These are phyloP conservation scores for Cryphonectria radicalis DNA, from an alignment of 2,329 filamentous ascomycete genomes.

Conservation along the genomic window DNA sequence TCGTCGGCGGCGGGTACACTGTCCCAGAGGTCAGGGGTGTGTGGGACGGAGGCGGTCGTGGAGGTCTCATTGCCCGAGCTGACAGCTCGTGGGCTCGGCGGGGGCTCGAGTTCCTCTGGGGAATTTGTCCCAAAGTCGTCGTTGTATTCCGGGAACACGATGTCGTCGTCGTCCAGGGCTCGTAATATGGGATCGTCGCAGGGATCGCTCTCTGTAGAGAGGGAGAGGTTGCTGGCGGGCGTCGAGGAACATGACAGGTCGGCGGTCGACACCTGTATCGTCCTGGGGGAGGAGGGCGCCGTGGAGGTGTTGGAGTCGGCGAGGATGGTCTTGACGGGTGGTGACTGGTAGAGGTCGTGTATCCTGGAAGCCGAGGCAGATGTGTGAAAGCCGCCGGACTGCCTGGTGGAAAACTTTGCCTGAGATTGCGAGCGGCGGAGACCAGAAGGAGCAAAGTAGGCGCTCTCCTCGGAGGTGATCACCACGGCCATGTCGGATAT, in stretches of 20 bases:
- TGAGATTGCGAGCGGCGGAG: slow-evolving; percentile 66
- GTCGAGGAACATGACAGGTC: slow-evolving; percentile 65
- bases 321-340: slow-evolving; percentile 45
- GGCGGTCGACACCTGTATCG: slow-evolving; percentile 56
- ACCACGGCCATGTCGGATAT: slow-evolving; percentile 57
- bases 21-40: slow-evolving; percentile 54
- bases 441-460: slow-evolving; percentile 58
- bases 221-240: slow-evolving; percentile 65
- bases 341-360: slow-evolving; percentile 50
- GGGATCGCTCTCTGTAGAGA: slow-evolving; percentile 52
- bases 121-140: slow-evolving; percentile 34
- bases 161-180: slow-evolving; percentile 49
- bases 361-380: slow-evolving; percentile 53
- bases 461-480: slow-evolving; percentile 60
- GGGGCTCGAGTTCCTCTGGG: slow-evolving; percentile 55
- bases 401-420: slow-evolving; percentile 55
- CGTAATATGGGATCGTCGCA: slow-evolving; percentile 50
- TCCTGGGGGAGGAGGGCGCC: slow-evolving; percentile 59
- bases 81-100: slow-evolving; percentile 53
- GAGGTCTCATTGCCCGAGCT: slow-evolving; percentile 59
- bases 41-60: slow-evolving; percentile 57
- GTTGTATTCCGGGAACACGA: slow-evolving; percentile 28
- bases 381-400: slow-evolving; percentile 45
- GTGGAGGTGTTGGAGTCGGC: slow-evolving; percentile 57
- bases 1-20: slow-evolving; percentile 72